These are phyloP conservation scores for Alternaria dauci DNA, from an alignment of 2,329 filamentous ascomycete species.

Conservation along the genomic window DNA sequence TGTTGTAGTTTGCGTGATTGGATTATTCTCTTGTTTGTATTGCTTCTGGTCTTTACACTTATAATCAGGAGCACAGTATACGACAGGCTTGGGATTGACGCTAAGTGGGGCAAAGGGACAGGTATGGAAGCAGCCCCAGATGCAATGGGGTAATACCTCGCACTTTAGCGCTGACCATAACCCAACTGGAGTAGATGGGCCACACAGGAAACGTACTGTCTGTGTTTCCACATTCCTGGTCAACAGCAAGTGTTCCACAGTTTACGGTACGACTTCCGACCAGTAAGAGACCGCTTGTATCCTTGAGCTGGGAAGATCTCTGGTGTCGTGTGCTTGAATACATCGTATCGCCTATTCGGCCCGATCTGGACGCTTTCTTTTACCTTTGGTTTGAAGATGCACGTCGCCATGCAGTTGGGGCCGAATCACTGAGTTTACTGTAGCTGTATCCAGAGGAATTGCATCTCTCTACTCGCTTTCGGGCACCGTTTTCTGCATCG, in stretches of 20 bases:
- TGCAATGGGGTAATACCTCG: slow-evolving; percentile 31
- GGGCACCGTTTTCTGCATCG: neutral
- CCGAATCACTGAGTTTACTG: no score
- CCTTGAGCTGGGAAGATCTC: neutral
- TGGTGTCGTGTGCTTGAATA: slow-evolving; percentile 7
- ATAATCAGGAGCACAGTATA: neutral
- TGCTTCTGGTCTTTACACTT: neutral
- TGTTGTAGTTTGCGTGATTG: neutral
- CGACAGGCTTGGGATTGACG: slow-evolving; percentile 8
- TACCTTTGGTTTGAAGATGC: neutral
- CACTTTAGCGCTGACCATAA: slow-evolving; percentile 27
- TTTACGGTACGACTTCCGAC: slow-evolving; percentile 20
- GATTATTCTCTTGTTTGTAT: neutral
- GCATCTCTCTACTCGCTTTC: neutral
- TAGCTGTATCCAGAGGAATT: neutral
- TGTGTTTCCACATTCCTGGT: neutral
- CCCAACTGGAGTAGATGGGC: neutral
- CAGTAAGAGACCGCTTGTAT: slow-evolving; percentile 8
- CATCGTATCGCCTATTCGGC: slow-evolving; percentile 1
- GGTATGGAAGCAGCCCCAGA: neutral
- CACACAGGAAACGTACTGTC: neutral
- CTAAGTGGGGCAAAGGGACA: slow-evolving; percentile 26
- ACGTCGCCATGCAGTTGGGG: neutral
- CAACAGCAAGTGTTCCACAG: neutral
- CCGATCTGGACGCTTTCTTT: neutral